Evolutionary conservation across 495 filamentous ascomycete genomes (phyloP), one percentile per base, ranked within the genome.

Genomic region (Trypethelium eluteriae): DNA sequence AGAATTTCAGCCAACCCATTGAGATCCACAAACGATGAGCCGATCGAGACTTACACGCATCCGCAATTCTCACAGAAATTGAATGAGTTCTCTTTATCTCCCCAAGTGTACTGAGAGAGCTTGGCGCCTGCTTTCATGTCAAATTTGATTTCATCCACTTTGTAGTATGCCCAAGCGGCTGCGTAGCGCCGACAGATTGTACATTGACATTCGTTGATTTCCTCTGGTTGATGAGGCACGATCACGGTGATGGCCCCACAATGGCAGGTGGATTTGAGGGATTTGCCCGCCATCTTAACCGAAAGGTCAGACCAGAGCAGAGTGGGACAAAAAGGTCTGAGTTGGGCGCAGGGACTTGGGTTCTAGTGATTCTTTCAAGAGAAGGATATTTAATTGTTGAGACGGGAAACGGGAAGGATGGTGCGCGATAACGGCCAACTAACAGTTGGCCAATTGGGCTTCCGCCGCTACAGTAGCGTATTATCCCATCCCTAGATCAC

Each of bases 151-250:
- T 75, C 71, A 59, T 73, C 64, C 11, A 68, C 65, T 38, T 71
- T 66, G 69, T 76, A 78, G 66, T 78, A 76, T 2, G 65, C 76
- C 75, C 72, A 76, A 35, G 73, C 71, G 25, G 74, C 74, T 18
- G 68, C 75, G 63, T 76, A 75, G 62, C 71, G 70, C 38, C 73
- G 67, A 67, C 74, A 76, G 44, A 76, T 69, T 18, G 72, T 74
- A 64, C 76, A 78, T 70, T 74, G 74, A 65, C 76, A 76, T 68
- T 72, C 69, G 66, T 73, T 76, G 68, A 75, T 70, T 62, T 71
- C 39, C 46, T 70, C 66, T 25, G 74, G 75, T 36, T 66, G 71
- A 63, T 64, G 66, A 25, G 75, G 74, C 11, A 75, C 63, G 50
- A 63, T 73, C 39, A 78, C 65, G 56, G 71, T 70, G 67, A 76